Evolutionary conservation across 2,329 filamentous ascomycete species (phyloP).

Genomic region (Zarea fungicola): DNA sequence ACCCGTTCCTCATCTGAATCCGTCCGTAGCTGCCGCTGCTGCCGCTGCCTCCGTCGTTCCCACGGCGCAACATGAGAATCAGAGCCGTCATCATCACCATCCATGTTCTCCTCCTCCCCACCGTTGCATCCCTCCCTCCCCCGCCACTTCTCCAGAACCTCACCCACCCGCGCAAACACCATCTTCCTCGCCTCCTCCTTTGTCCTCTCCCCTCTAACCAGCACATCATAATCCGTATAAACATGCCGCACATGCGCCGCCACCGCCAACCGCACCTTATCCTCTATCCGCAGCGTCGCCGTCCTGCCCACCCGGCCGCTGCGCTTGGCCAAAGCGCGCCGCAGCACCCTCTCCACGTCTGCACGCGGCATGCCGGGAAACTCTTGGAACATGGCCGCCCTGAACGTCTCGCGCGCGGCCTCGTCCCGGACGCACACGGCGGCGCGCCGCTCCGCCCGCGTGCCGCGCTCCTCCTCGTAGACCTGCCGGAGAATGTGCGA

Average conservation of each 20-base stretch:
- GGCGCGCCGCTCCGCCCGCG: slow-evolving; percentile 26
- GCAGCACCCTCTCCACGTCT: slow-evolving; percentile 30
- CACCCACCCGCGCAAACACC: slow-evolving; percentile 7
- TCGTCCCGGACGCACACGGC: slow-evolving; percentile 31
- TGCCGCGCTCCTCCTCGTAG: slow-evolving; percentile 24
- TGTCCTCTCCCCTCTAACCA: slow-evolving; percentile 22
- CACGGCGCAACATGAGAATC: too few relatives aligned
- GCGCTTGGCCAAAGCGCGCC: slow-evolving; percentile 39
- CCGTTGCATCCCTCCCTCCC: slow-evolving; percentile 13
- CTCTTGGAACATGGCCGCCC: slow-evolving; percentile 27
- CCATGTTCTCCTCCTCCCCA: neutral
- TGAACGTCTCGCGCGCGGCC: slow-evolving; percentile 27
- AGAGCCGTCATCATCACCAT: too few relatives aligned
- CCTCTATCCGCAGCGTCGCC: slow-evolving; percentile 29
- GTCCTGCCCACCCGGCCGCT: slow-evolving; percentile 44
- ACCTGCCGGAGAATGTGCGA: slow-evolving; percentile 25
- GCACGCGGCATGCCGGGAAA: slow-evolving; percentile 37
- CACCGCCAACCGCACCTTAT: slow-evolving; percentile 41
- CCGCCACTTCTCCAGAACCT: slow-evolving; percentile 9
- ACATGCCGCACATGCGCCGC: slow-evolving; percentile 44
- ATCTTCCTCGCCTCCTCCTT: slow-evolving; percentile 12
- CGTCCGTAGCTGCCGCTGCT: too few relatives aligned
- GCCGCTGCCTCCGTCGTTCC: too few relatives aligned
- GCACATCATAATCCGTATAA: slow-evolving; percentile 41
- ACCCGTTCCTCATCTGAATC: too few relatives aligned